Evolutionary conservation across 1,284 basidiomycete genomes (phyloP).

Genomic region (Athelia psychrophila): DNA sequence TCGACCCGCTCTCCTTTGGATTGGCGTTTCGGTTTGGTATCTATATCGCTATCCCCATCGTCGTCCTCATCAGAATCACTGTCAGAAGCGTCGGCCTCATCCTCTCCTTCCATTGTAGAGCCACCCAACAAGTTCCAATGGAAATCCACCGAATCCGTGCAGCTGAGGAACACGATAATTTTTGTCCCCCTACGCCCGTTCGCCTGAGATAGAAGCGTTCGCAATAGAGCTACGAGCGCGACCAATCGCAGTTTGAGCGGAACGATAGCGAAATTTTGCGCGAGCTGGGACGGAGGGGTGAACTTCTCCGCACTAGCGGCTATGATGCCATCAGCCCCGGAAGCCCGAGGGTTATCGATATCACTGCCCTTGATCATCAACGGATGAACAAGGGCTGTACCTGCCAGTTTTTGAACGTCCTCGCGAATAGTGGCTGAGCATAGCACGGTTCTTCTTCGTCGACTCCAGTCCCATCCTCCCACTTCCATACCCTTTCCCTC

Average conservation of each 20-base stretch:
- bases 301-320: slow-evolving; percentile 56
- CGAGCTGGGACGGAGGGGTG: slow-evolving; percentile 91
- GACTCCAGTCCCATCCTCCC: slow-evolving; percentile 85
- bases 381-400: slow-evolving; percentile 72
- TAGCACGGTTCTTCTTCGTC: slow-evolving; percentile 78
- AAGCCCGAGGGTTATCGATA: slow-evolving; percentile 32
- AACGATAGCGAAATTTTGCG: slow-evolving; percentile 92
- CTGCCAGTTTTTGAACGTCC: slow-evolving; percentile 92
- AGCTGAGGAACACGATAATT: slow-evolving; percentile 95
- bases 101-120: slow-evolving; percentile 62
- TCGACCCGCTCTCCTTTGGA: slow-evolving; percentile 45
- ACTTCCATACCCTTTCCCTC: slow-evolving; percentile 72
- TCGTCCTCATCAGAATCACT: slow-evolving; percentile 21
- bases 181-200: slow-evolving; percentile 51
- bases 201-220: slow-evolving; percentile 67
- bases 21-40: slow-evolving; percentile 11
- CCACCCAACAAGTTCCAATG: slow-evolving; percentile 90
- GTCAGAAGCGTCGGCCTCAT: slow-evolving; percentile 23
- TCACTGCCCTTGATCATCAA: slow-evolving; percentile 72
- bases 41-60: slow-evolving; percentile 25
- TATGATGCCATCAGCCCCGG: slow-evolving; percentile 11
- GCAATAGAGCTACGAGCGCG: slow-evolving; percentile 82
- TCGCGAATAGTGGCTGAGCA: slow-evolving; percentile 97
- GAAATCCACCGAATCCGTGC: slow-evolving; percentile 97
- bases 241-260: slow-evolving; percentile 95